Base-by-base conservation (phyloP, 805 yeast species). In the Wickerhamomyces sydowiorum region DNA sequence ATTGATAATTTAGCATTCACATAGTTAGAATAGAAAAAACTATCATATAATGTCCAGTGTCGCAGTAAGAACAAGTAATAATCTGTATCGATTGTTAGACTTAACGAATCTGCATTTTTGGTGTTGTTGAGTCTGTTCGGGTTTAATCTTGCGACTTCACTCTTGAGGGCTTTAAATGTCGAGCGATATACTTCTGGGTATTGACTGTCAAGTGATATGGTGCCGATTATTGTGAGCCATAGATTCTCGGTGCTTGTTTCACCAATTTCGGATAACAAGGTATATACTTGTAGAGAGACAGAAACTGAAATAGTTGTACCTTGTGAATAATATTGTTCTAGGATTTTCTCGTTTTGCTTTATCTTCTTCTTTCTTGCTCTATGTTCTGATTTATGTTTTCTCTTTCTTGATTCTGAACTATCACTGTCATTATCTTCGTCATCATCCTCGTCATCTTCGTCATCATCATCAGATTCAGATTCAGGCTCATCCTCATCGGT, bases 31-130 rank as follows among this genome's bases (percentile, higher is more conserved):
- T 90, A 93, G 56, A 79, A 77, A 62, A 95, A 88, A 47, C 96
- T 75, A 50, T 91, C 95, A 64, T 93, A 91, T 15, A 93, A 66
- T 10, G 95, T 84, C 87, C 98, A 90, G 60, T 91, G 97, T 37
- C 97, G 80, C 36, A 93, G 69, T 32, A 95, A 64, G 57, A 90
- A 93, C 36, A 93, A 66, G 45, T 88, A 80, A 61, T 86, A 93
- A 61, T 95, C 99, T 21, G 82, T 76, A 54, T 87, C 96, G 15
- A 87, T 67, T 20, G 73, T 71, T 22, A 93, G 63, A 2, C 75
- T 57, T 7, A 75, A 63, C 6, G 68, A 57, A 42, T 67, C 72
- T 1, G 75, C 69, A 64, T 65, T 47, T 56, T 65, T 43, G 44
- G 45, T 36, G 19, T 39, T 37, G 2, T 56, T 69, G 39, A 61